Conservation (phyloP, 345 rosid genomes). For the Schrenkiella parvula region DNA sequence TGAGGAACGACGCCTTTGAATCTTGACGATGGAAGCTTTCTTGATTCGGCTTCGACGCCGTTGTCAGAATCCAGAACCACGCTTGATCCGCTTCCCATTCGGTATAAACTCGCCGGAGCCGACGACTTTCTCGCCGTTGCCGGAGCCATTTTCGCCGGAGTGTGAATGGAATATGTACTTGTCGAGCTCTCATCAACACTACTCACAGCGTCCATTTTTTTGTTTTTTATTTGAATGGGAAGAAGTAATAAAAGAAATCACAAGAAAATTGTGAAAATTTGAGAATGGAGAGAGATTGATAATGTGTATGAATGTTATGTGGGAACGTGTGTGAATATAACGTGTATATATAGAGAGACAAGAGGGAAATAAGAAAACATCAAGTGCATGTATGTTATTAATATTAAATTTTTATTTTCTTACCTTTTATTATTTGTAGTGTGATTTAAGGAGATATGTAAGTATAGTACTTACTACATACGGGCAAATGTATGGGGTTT, state of each 20-base stretch:
- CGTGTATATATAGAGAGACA: constrained; percentile 20
- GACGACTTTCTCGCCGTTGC: constrained; percentile 12
- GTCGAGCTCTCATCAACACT: constrained; percentile 27
- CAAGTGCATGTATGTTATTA: constrained; percentile 29
- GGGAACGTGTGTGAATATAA: constrained; percentile 20
- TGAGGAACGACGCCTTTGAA: constrained; percentile 98
- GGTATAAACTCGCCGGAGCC: constrained; percentile 37
- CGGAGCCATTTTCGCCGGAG: not conserved
- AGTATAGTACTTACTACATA: constrained; percentile 3
- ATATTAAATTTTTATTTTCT: not conserved
- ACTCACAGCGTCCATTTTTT: constrained; percentile 4
- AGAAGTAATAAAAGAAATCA: not conserved
- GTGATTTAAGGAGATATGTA: constrained; percentile 6
- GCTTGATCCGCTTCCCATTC: constrained; percentile 55
- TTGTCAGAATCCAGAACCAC: constrained; percentile 55
- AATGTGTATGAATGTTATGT: not conserved
- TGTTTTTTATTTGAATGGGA: not conserved
- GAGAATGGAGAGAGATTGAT: constrained; percentile 11
- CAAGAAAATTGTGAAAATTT: constrained; percentile 22
- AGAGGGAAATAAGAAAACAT: constrained; percentile 23
- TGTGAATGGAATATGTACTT: not conserved
- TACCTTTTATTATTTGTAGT: not conserved
- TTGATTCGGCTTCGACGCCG: constrained; percentile 70
- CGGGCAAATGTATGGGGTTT: constrained; percentile 25
- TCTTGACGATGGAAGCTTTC: constrained; percentile 78